Base-by-base conservation (phyloP, 176 grass and related monocot genomes). In the Musa schizocarpa region DNA sequence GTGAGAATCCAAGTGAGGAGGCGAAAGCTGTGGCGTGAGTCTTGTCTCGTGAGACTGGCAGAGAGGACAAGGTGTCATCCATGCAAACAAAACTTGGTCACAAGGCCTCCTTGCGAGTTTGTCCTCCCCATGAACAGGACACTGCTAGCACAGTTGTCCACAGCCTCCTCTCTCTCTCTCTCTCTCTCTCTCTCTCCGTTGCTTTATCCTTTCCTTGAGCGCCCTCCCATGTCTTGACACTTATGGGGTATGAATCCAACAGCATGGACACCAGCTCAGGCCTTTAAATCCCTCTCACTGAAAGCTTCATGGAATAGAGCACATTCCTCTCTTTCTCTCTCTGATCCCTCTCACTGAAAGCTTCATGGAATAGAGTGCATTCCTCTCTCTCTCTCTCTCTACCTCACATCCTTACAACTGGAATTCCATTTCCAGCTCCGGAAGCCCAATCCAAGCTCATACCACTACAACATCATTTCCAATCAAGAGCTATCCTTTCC, bases 1-100 rank as follows among this genome's bases (percentile, higher is more conserved):
- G 34, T 43, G 34, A 43, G 34, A 43, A 43, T 43, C 34, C 34
- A 43, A 19, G 58, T n/a, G 58, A 20, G 8, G 17, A 62, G n/a
- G 17, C 8, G 13, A 54, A 54, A 61, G 57, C 17, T 17, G 55
- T n/a, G 16, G 4, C 34, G 34, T 43, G 34, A 43, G 34, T 43
- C 34, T 8, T 8, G 6, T 65, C 63, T 65, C 63, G 63, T 65
- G 63, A 65, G n/a, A 11, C 21, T 65, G 63, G 9, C 22, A 27
- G 26, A 26, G 9, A 65, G 24, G 63, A 65, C 63, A 26, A 65
- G 23, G 11, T 25, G 21, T 21, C 63, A 12, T 26, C 63, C 63
- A 65, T 65, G 63, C 63, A 65, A 65, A 65, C 63, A 65, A 65
- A 65, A 65, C 1, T 65, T 25, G 63, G 9, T 65, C 63, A 65